Conservation (phyloP, 495 filamentous ascomycete genomes). For the Poronia punctata region DNA sequence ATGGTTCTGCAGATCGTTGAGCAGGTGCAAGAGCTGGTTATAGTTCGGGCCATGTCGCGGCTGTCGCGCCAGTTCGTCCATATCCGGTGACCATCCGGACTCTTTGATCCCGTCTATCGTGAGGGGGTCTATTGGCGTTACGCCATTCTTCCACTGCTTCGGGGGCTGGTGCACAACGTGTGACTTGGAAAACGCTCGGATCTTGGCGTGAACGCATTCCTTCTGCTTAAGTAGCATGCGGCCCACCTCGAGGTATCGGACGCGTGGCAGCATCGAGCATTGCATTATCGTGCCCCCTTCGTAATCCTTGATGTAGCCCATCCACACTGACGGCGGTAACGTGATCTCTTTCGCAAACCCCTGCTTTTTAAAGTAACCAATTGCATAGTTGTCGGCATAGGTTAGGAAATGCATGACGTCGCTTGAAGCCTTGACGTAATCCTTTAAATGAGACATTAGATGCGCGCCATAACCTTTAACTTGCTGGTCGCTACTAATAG, state of each 20-base stretch:
- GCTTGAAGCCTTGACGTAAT: slow-evolving; percentile 95
- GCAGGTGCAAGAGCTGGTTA: slow-evolving; percentile 81
- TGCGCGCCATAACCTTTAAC: slow-evolving; percentile 98
- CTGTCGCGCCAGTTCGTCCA: slow-evolving; percentile 94
- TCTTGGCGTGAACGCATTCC: slow-evolving; percentile 88
- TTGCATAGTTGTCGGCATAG: slow-evolving; percentile 98
- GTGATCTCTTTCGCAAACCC: slow-evolving; percentile 99
- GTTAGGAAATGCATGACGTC: slow-evolving; percentile 98
- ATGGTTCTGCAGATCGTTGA: slow-evolving; percentile 94
- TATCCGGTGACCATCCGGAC: slow-evolving; percentile 91
- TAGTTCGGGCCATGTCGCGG: slow-evolving; percentile 98
- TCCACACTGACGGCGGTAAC: slow-evolving; percentile 83
- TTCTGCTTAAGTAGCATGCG: slow-evolving; percentile 97
- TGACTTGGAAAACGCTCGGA: slow-evolving; percentile 80
- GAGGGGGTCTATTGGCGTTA: slow-evolving; percentile 69
- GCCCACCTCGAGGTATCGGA: slow-evolving; percentile 88
- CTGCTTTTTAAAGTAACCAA: slow-evolving; percentile 99
- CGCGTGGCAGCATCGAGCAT: slow-evolving; percentile 91
- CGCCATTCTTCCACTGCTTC: slow-evolving; percentile 71
- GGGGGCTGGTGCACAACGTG: slow-evolving; percentile 84
- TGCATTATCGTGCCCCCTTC: slow-evolving; percentile 99
- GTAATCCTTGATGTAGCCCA: slow-evolving; percentile 99
- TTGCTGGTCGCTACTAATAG: slow-evolving; percentile 95
- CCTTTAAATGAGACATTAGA: slow-evolving; percentile 96
- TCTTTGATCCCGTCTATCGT: slow-evolving; percentile 75